Evolutionary conservation across 140 eudicot species (phyloP), one percentile per base, ranked within the genome.

Genomic region (Bidens hawaiensis): DNA sequence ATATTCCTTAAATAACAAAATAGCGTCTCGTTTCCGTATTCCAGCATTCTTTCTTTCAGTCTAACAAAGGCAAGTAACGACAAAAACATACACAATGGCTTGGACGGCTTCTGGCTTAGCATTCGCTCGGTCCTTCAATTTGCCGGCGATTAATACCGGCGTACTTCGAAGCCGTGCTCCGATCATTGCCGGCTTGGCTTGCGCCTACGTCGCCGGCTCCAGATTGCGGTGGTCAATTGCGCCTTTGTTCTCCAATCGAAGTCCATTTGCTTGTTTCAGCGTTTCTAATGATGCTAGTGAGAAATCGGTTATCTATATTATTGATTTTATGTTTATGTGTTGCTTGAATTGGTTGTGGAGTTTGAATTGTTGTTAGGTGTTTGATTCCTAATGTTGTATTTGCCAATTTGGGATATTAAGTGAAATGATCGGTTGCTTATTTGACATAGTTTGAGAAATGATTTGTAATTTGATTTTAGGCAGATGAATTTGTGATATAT

Each of bases 211-310:
- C 48, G 88, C 79, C 52, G 79, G 70, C 55, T 73, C 79, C 28
- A 71, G 43, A 57, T 22, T 75, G 33, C 76, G 78, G 75, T 79
- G 82, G 23, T 73, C 77, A 18, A 62, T 75, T 25, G 19, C 60
- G 8, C 72, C 79, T 3, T 67, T 65, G 1, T 21, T 62, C 25
- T 67, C 76, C 17, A 54, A 45, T 59, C 75, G 67, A 51, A 69
- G 24, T 31, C 83, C 87, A 22, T 82, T 88, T 47, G 87, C 87
- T 73, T 88, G 77, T 42, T 50, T 84, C 7, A 38, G 72, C 82
- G 46, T 72, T 69, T 77, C 96, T 48, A 58, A 83, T 51, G 65
- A 72, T 27, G 71, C 93, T 17, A 33, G 94, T 79, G 38, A 74
- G 82, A n/a, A n/a, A n/a, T n/a, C n/a, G n/a, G n/a, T n/a, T n/a